phyloP scores from a whole-genome alignment of 106 monocot species.

The Iris macrosiphon region DNA sequence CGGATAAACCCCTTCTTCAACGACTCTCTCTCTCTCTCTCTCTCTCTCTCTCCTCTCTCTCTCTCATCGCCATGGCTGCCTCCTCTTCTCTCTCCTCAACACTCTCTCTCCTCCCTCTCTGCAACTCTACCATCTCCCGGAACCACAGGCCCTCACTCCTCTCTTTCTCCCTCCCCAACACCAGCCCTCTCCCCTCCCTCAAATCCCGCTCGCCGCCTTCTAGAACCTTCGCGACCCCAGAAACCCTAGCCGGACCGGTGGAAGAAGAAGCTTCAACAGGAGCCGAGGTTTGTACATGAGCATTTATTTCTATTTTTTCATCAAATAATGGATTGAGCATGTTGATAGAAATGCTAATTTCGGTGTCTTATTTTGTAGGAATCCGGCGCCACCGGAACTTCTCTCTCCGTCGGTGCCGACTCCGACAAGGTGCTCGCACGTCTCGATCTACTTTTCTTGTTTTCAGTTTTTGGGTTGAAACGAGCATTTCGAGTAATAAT shows the following conservation, averaged over 20 bases:
- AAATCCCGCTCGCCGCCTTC: background rate
- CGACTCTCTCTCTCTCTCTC: background rate
- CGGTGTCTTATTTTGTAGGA: slow-evolving; percentile 6
- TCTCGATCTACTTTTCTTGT: background rate
- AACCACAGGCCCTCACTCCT: slow-evolving; percentile 7
- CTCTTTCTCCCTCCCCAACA: slow-evolving; percentile 7
- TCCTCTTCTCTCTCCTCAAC: slow-evolving; percentile 17
- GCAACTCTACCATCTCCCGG: background rate
- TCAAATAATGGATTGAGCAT: too few species aligned
- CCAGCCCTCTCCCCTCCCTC: slow-evolving; percentile 4
- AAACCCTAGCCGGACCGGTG: background rate
- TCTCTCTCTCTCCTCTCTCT: background rate
- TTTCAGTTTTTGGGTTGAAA: too few species aligned
- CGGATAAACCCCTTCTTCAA: background rate
- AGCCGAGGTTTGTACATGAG: too few species aligned
- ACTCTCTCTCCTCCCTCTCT: slow-evolving; percentile 15
- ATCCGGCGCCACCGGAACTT: slow-evolving; percentile 3
- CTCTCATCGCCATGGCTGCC: slow-evolving; percentile 26
- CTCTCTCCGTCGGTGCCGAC: slow-evolving; percentile 6
- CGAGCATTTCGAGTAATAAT: too few species aligned
- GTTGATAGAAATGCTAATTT: background rate
- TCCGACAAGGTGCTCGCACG: slow-evolving; percentile 1
- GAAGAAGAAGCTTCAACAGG: background rate
- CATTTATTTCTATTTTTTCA: slow-evolving; percentile 3
- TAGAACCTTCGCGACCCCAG: background rate